Conservation (phyloP, 129 eudicot species). For the Sambucus nigra region DNA sequence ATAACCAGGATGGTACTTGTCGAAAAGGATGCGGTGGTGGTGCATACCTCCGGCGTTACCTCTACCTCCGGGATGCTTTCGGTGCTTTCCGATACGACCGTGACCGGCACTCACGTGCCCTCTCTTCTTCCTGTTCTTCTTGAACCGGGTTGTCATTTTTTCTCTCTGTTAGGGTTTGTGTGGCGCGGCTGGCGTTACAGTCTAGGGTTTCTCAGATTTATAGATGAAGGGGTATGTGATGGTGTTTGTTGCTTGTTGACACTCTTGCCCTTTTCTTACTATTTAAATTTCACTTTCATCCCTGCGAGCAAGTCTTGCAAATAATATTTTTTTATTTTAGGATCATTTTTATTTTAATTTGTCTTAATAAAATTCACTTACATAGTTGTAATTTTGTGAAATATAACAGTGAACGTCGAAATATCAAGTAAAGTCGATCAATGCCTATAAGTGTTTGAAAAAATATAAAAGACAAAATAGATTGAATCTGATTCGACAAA, state of each 20-base stretch:
- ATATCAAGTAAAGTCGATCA: too few species aligned
- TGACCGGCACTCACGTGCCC: slow-evolving; percentile 61
- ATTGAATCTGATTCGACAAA: too few species aligned
- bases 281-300: too few species aligned
- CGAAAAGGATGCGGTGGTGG: slow-evolving; percentile 78
- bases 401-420: too few species aligned
- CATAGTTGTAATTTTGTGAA: too few species aligned
- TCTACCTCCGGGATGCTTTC: slow-evolving; percentile 74
- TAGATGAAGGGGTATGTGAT: not conserved
- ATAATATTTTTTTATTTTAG: too few species aligned
- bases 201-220: not conserved
- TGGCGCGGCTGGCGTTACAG: not conserved
- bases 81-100: slow-evolving; percentile 54
- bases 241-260: not conserved
- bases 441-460: too few species aligned
- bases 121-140: slow-evolving; percentile 55
- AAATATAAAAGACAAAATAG: too few species aligned
- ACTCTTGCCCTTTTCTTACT: not conserved
- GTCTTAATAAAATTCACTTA: too few species aligned
- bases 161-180: not conserved
- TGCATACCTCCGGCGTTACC: slow-evolving; percentile 80
- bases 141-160: slow-evolving; percentile 36
- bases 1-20: slow-evolving; percentile 74
- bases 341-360: too few species aligned
- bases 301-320: too few species aligned